These are phyloP conservation scores for Musa balbisiana DNA, from an alignment of 202 grass and related monocot species.

Conservation along the genomic window DNA sequence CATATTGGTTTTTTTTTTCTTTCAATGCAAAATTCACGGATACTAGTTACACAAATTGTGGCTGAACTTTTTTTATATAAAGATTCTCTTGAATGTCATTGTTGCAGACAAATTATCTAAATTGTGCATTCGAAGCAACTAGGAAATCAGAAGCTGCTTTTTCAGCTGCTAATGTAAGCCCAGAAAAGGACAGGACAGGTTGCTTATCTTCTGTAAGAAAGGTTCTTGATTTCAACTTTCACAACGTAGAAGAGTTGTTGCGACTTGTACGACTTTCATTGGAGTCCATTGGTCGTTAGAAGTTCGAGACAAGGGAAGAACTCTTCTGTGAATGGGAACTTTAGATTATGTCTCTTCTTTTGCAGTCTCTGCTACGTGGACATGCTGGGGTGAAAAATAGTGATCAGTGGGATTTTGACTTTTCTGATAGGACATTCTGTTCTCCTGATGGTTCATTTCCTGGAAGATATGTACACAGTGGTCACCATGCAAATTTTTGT, in stretches of 20 bases:
- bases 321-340: slow-evolving; percentile 16
- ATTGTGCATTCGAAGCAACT: slow-evolving; percentile 81
- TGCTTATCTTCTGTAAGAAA: slow-evolving; percentile 60
- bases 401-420: not conserved
- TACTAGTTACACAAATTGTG: not conserved
- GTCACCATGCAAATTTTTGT: not conserved
- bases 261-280: slow-evolving; percentile 79
- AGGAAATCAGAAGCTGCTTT: slow-evolving; percentile 74
- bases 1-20: not conserved
- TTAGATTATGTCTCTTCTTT: slow-evolving; percentile 21
- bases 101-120: slow-evolving; percentile 73
- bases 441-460: not conserved
- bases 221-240: slow-evolving; percentile 91
- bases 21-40: not conserved
- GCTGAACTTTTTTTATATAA: not conserved
- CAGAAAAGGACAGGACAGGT: slow-evolving; percentile 52
- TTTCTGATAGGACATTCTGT: not conserved
- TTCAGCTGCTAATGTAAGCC: slow-evolving; percentile 44
- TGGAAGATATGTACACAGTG: slow-evolving; percentile 9
- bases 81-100: slow-evolving; percentile 18
- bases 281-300: slow-evolving; percentile 79
- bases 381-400: slow-evolving; percentile 17
- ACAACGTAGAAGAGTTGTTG: slow-evolving; percentile 71
- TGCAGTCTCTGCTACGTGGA: slow-evolving; percentile 16
- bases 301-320: slow-evolving; percentile 22